Percentiles rank a stretch among this genome's conserved stretches.
These are phyloP conservation scores for Fomitopsis serialis DNA, from an alignment of 768 basidiomycete species.

Conservation along the genomic window DNA sequence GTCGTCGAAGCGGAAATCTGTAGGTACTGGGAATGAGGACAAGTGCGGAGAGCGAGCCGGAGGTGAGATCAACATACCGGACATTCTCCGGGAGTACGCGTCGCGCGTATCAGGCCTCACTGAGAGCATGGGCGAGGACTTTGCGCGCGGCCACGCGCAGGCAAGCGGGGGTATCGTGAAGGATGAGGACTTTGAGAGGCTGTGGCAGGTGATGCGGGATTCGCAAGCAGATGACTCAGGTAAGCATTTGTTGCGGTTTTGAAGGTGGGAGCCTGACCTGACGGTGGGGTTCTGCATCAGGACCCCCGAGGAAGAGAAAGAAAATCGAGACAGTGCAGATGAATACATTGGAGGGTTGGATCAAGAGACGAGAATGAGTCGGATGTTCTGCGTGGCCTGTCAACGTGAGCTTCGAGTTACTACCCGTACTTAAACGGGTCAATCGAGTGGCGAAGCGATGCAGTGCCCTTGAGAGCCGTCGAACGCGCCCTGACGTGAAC, in stretches of 20 bases:
- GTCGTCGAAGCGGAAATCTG: neutral
- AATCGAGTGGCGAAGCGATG: no score
- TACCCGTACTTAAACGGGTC: no score
- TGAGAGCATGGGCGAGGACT: conserved; percentile 38
- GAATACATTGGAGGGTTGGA: conserved; percentile 22
- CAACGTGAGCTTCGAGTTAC: no score
- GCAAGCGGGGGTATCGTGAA: conserved; percentile 44
- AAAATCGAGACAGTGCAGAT: conserved; percentile 12
- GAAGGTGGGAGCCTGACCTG: neutral
- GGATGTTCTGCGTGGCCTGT: no score
- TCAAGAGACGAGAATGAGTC: neutral
- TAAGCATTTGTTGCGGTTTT: neutral
- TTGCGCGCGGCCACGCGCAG: conserved; percentile 38
- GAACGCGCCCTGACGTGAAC: no score
- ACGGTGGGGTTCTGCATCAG: neutral
- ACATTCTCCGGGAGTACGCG: conserved; percentile 33
- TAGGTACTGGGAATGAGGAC: neutral
- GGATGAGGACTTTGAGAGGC: conserved; percentile 18
- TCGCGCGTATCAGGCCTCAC: conserved; percentile 25
- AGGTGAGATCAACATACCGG: conserved; percentile 32
- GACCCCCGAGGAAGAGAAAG: conserved; percentile 11
- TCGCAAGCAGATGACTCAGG: neutral
- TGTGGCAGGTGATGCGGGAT: conserved; percentile 20
- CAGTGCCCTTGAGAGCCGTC: no score
- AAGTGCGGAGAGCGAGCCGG: neutral